Conservation (phyloP, 208 protist species). For the Acanthamoeba royreba region DNA sequence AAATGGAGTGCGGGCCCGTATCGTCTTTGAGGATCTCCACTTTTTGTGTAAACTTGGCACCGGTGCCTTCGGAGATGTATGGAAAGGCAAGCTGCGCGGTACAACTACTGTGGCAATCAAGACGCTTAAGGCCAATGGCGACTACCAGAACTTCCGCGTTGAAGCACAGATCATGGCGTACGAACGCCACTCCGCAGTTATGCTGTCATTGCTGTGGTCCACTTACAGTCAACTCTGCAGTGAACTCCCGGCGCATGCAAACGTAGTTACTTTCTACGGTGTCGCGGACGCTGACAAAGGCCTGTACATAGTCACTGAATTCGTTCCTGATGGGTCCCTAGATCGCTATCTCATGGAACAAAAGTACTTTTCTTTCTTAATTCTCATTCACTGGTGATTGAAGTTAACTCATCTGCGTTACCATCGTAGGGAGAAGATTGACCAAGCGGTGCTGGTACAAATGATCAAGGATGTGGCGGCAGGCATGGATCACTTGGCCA, state of each 20-base stretch:
- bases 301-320: slow-evolving; percentile 26
- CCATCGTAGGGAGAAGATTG: background rate
- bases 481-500: slow-evolving; percentile 15
- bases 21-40: background rate
- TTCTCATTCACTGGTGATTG: too few species aligned
- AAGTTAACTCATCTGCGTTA: too few species aligned
- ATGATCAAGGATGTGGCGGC: background rate
- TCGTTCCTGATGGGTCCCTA: slow-evolving; percentile 8
- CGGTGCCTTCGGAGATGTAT: slow-evolving; percentile 19
- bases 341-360: slow-evolving; percentile 1
- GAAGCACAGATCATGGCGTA: slow-evolving; percentile 33
- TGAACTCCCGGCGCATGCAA: slow-evolving; percentile 1
- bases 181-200: background rate
- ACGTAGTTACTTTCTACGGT: slow-evolving; percentile 41
- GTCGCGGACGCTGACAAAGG: background rate
- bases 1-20: background rate
- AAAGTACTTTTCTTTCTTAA: too few species aligned
- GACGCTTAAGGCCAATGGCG: background rate
- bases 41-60: background rate
- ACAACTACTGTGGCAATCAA: slow-evolving; percentile 18
- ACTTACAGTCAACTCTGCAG: background rate
- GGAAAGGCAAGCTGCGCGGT: slow-evolving; percentile 1
- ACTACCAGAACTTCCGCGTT: background rate
- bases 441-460: background rate
- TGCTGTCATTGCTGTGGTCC: background rate